Base-by-base conservation (phyloP, 2,329 filamentous ascomycete species). In the Leptodontidium sp. region DNA sequence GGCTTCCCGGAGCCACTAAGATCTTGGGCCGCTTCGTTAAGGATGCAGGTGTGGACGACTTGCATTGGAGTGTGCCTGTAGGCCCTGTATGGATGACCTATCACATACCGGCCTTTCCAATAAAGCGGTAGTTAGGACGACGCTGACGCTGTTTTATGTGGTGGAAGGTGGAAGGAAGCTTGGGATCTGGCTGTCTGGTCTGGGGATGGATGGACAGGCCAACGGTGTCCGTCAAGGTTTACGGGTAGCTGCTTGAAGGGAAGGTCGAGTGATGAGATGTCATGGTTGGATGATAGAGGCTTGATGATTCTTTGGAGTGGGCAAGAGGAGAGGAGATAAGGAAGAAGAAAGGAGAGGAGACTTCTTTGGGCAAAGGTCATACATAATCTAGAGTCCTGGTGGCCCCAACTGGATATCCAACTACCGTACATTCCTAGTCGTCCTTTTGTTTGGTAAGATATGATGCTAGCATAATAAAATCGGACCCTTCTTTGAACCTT, bases 1-100 rank as follows among this genome's bases (percentile, higher is more conserved):
- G 8, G 49, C 29, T 38, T 45, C 38, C 62, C n/a, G 52, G 21
- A 64, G 43, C 62, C 62, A 65, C 62, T 65, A 40, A 57, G 35
- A 65, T 26, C 49, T 40, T 45, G 50, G 32, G 24, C 6, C n/a
- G 62, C 29, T 40, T 65, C 43, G 45, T 55, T 61, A 45, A 21
- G 40, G 6, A 40, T 59, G 55, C 38, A 59, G 62, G 62, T 57
- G 50, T 64, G 50, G 49, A 45, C 40, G 62, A 45, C 29, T 26
- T 62, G 24, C 21, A 40, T 61, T 52, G 61, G 32, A 61, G 12
- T 21, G 26, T 55, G 59, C 24, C 35, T 50, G 49, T 49, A 50
- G 21, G 21, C 21, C 21, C 21, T 21, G 21, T 21, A 21, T 29
- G 21, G n/a, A 35, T 59, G 49, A 43, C 65, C 65, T 64, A 67